Base-by-base conservation (phyloP, 2,329 filamentous ascomycete genomes). In the Rhinocladiella mackenziei region DNA sequence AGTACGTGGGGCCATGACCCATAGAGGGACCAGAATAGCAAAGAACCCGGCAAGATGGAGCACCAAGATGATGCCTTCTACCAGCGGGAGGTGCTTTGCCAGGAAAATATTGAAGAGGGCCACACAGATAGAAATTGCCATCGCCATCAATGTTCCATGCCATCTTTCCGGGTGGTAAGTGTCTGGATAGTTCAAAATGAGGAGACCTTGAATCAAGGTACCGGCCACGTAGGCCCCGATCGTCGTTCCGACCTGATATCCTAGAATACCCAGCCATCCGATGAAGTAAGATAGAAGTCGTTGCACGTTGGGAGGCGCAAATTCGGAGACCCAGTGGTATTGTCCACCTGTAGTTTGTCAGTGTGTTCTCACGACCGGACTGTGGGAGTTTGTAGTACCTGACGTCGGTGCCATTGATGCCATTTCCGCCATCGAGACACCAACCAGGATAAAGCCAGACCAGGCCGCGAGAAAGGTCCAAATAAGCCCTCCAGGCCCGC, bases 271-370 rank as follows among this genome's bases (percentile, higher is more conserved):
- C 13, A 61, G 39, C 59, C 60, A 62, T 19, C 58, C 59, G n/a
- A 68, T 66, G 28, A 67, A 63, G 53, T 71, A 74, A 32, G 69
- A 72, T 1, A 74, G 57, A 15, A 65, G 62, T 20, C 65, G 69
- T 41, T 70, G 67, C 15, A 50, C 60, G 5, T 54, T 56, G 8
- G 49, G 59, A 15, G 75, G 70, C 0, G 74, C 69, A 48, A 77
- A 77, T 41, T 76, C 73, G 1, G 70, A 77, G 1, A 77, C 74
- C 75, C 74, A 78, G 51, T 77, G 74, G 49, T 78, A 79, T 53
- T 80, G 76, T 1, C 77, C 65, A 14, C 62, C 61, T 15, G 59
- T 56, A 2, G 59, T 63, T 1, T 54, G 55, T 37, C 25, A 47
- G 38, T 20, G 19, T 32, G 26, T 17, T 26, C n/a, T 39, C 14